Percentiles rank a stretch among this genome's conserved stretches.
phyloP scores from a whole-genome alignment of 768 basidiomycete species.

The Suillus fuscotomentosus region DNA sequence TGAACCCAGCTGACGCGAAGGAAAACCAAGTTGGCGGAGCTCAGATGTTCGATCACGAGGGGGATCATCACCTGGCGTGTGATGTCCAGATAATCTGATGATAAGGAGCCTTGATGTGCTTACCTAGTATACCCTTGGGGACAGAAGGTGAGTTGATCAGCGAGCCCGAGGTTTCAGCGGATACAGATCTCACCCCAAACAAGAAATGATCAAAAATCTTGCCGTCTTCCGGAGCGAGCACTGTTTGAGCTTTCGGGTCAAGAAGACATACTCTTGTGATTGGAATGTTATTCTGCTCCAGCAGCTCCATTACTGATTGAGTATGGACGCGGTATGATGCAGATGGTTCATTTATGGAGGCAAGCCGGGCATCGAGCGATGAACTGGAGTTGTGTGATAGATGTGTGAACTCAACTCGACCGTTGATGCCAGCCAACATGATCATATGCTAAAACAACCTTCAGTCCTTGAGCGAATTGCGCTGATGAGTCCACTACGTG shows the following conservation, averaged over 20 bases:
- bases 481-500: conserved; percentile 30
- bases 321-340: conserved; percentile 25
- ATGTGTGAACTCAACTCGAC: conserved; percentile 80
- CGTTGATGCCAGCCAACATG: conserved; percentile 60
- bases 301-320: conserved; percentile 16
- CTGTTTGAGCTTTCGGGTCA: conserved; percentile 82
- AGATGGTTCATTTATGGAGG: conserved; percentile 5
- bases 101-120: not conserved
- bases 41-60: conserved; percentile 91
- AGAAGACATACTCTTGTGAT: conserved; percentile 80
- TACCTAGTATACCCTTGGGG: conserved; percentile 62
- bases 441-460: conserved; percentile 70
- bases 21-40: conserved; percentile 84
- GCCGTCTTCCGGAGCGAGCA: conserved; percentile 74
- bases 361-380: conserved; percentile 41
- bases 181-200: conserved; percentile 64
- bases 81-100: not conserved
- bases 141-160: conserved; percentile 1
- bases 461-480: conserved; percentile 7
- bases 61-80: conserved; percentile 83
- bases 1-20: conserved; percentile 77
- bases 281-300: conserved; percentile 25
- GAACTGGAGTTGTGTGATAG: conserved; percentile 70
- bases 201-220: conserved; percentile 86
- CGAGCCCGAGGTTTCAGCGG: not conserved